A percentile compares a stretch with the other conserved stretches of the same genome.
phyloP scores from a whole-genome alignment of 139 green algal species.

The Closterium sp. region DNA sequence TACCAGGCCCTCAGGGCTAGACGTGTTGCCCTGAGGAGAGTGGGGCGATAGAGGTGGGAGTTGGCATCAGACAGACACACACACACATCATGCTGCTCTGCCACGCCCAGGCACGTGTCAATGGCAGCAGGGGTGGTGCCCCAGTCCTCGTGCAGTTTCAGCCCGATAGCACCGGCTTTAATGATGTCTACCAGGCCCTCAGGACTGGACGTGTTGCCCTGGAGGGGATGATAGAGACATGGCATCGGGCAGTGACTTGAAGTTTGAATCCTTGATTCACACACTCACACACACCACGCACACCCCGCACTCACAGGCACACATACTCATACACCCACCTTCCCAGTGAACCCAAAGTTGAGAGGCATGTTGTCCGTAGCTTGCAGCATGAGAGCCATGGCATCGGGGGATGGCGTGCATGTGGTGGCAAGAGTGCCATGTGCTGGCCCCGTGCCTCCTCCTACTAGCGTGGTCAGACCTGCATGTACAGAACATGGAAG shows the following conservation, averaged over 20 bases:
- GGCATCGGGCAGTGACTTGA: neutral
- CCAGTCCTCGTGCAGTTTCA: conserved; percentile 65
- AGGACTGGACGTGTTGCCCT: conserved; percentile 4
- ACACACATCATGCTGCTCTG: conserved; percentile 55
- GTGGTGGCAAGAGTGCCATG: conserved; percentile 58
- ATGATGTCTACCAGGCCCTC: conserved; percentile 58
- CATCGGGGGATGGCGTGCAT: conserved; percentile 51
- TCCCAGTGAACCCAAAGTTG: conserved; percentile 61
- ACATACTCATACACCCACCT: conserved; percentile 23
- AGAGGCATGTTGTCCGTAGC: conserved; percentile 56
- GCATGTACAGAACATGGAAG: too few relatives aligned
- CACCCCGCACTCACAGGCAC: too few relatives aligned
- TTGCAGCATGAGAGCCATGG: conserved; percentile 58
- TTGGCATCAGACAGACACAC: neutral
- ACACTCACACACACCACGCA: too few relatives aligned
- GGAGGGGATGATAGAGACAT: too few relatives aligned
- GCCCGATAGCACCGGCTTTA: conserved; percentile 48
- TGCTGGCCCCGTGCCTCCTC: conserved; percentile 56
- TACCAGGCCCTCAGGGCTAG: conserved; percentile 45
- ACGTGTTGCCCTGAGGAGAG: conserved; percentile 50
- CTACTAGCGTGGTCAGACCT: conserved; percentile 41
- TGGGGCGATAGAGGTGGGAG: neutral
- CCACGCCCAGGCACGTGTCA: conserved; percentile 55
- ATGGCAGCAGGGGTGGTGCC: conserved; percentile 60
- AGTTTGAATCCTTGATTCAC: too few relatives aligned